Percentiles rank a stretch among this genome's conserved stretches.
phyloP scores from a whole-genome alignment of 768 basidiomycete species.

The Boletus tomentosulus region DNA sequence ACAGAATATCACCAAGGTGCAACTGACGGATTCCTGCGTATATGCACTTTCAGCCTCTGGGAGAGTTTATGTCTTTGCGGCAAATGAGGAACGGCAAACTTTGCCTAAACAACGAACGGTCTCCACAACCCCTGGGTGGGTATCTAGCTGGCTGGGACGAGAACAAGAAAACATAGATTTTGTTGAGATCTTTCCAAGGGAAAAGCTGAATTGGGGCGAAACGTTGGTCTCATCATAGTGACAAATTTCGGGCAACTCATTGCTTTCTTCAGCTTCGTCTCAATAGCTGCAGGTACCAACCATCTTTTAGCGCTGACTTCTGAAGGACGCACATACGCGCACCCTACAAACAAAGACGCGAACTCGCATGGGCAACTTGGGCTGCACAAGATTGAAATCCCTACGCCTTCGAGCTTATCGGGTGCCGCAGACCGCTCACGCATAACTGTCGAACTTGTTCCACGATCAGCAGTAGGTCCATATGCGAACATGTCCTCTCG shows the following conservation, averaged over 20 bases:
- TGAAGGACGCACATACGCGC: conserved; percentile 69
- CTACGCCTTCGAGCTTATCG: conserved; percentile 24
- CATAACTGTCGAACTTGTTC: conserved; percentile 50
- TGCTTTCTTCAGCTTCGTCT: conserved; percentile 49
- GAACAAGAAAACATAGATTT: conserved; percentile 48
- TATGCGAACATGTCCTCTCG: conserved; percentile 43
- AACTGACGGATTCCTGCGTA: conserved; percentile 54
- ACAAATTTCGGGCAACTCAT: conserved; percentile 9
- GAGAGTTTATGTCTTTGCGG: conserved; percentile 64
- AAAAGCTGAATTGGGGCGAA: conserved; percentile 59
- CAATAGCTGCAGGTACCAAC: conserved; percentile 68
- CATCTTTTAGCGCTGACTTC: conserved; percentile 73
- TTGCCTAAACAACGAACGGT: conserved; percentile 37
- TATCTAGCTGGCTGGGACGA: conserved; percentile 55
- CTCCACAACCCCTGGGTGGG: conserved; percentile 55
- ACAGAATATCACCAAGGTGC: conserved; percentile 67
- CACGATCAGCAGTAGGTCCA: conserved; percentile 51
- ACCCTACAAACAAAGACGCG: conserved; percentile 69
- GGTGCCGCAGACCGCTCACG: conserved; percentile 23
- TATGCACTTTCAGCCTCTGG: conserved; percentile 81
- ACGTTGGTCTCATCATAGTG: conserved; percentile 39
- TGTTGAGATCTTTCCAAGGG: conserved; percentile 56
- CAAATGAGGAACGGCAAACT: conserved; percentile 46
- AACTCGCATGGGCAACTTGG: conserved; percentile 86
- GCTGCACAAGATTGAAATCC: conserved; percentile 57